phyloP scores from a whole-genome alignment of 1,139 yeast genomes.

The Torulaspora globosa region DNA sequence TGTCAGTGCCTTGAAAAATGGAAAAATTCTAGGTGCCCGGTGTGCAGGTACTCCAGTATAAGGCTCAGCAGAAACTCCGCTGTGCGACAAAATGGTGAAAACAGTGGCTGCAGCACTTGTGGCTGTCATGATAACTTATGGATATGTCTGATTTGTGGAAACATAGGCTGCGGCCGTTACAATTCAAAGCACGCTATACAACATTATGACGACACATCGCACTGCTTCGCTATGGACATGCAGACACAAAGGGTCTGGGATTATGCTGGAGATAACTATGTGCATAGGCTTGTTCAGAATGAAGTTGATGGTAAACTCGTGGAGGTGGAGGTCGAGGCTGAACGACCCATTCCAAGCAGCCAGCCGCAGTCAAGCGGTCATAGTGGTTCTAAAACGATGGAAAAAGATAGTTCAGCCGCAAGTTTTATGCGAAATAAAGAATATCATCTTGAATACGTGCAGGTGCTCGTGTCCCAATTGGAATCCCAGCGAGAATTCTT shows the following conservation, averaged over 20 bases:
- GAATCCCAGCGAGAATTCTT: slow-evolving; percentile 89
- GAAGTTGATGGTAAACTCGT: slow-evolving; percentile 83
- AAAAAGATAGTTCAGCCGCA: slow-evolving; percentile 23
- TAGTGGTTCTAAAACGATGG: slow-evolving; percentile 11
- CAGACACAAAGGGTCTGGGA: slow-evolving; percentile 91
- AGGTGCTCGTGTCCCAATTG: slow-evolving; percentile 69
- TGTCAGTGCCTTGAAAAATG: slow-evolving; percentile 85
- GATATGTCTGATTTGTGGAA: slow-evolving; percentile 89
- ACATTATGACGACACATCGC: slow-evolving; percentile 74
- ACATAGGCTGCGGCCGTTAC: slow-evolving; percentile 86
- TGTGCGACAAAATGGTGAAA: slow-evolving; percentile 40
- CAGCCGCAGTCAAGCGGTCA: not conserved
- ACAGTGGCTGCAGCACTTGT: slow-evolving; percentile 42
- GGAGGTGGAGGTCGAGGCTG: slow-evolving; percentile 61
- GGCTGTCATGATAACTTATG: slow-evolving; percentile 67
- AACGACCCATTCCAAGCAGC: slow-evolving; percentile 4
- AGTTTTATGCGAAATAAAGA: slow-evolving; percentile 47
- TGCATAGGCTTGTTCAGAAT: slow-evolving; percentile 79
- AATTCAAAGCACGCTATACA: slow-evolving; percentile 82
- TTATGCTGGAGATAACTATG: slow-evolving; percentile 87
- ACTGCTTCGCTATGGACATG: slow-evolving; percentile 90
- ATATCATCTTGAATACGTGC: slow-evolving; percentile 74
- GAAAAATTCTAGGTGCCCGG: slow-evolving; percentile 90
- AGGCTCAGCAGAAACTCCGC: slow-evolving; percentile 24
- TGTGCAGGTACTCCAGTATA: slow-evolving; percentile 70